Evolutionary conservation across 768 basidiomycete genomes (phyloP).

Genomic region (Lentinula boryana): DNA sequence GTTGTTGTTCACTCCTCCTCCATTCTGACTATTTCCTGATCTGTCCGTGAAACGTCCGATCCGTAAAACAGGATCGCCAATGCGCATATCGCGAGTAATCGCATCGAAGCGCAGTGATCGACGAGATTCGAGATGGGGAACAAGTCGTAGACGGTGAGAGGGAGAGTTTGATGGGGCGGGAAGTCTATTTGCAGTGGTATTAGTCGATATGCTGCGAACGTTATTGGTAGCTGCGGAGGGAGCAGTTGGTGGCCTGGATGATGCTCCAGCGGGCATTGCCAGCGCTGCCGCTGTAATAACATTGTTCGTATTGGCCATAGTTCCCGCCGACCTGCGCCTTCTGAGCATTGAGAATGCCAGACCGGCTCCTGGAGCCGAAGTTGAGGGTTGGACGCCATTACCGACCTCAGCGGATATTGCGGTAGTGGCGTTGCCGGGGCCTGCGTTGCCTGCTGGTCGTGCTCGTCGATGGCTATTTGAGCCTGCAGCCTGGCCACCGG

Average conservation of each 20-base stretch:
- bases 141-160: conserved; percentile 81
- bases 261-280: not conserved
- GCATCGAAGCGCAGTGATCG: conserved; percentile 90
- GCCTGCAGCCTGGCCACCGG: conserved; percentile 31
- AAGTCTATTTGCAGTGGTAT: not conserved
- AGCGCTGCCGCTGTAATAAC: not conserved
- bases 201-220: conserved; percentile 11
- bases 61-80: conserved; percentile 65
- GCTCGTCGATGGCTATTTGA: conserved; percentile 62
- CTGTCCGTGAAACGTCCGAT: conserved; percentile 95
- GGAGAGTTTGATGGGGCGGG: not conserved
- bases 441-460: conserved; percentile 57
- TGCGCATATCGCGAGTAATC: conserved; percentile 77
- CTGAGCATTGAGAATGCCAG: not conserved
- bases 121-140: conserved; percentile 89
- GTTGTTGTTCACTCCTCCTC: conserved; percentile 56
- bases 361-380: not conserved
- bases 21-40: conserved; percentile 57
- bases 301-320: conserved; percentile 1
- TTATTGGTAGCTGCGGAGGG: conserved; percentile 6
- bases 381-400: conserved; percentile 4
- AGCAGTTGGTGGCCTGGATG: not conserved
- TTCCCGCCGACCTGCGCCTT: not conserved
- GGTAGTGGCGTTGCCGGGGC: conserved; percentile 17
- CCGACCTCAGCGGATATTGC: conserved; percentile 11